Base-by-base conservation (phyloP, 306 rosid genomes). In the Ochetophila trinervis region DNA sequence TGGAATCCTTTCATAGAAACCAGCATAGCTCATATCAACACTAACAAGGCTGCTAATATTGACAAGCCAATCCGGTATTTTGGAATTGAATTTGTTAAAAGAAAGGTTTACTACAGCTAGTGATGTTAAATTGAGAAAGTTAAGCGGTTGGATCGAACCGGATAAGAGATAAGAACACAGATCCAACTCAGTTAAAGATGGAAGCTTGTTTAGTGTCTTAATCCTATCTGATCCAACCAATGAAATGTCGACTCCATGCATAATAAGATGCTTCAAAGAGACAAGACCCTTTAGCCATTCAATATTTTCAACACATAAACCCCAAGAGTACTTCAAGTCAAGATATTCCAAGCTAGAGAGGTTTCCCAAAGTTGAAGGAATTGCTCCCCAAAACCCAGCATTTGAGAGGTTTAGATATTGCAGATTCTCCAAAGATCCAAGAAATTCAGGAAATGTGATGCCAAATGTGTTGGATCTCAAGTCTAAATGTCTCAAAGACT, bases 1-100 rank as follows among this genome's bases (percentile, higher is more conserved):
- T 18, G 86, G 84, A 50, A 84, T 78, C 66, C 73, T 78, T 66
- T 80, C 89, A 70, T 72, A 57, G 40, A 84, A 34, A 40, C 18
- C 13, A 35, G 30, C 60, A 1, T 0, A 0, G 20, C 78, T 66
- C 18, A 81, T 59, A 62, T 64, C 69, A 51, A 78, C 50, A 24
- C 51, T 15, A 17, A 48, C 58, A 57, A 84, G 49, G 71, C 72
- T 78, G 69, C 63, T 81, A 20, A 78, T 70, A 30, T 73, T 76
- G 21, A 56, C 66, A 64, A 80, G 73, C 86, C 88, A 80, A 59
- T 48, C 47, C 5, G 84, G 89, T 49, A 84, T 62, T 22, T 50
- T 70, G 22, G 83, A 83, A 4, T 54, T 32, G 34, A 80, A 47
- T n/a, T 1, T 21, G 65, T 84, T 84, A 12, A 0, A 2, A 37